Base-by-base conservation (phyloP, 2,329 filamentous ascomycete genomes). In the Colletotrichum sp. region DNA sequence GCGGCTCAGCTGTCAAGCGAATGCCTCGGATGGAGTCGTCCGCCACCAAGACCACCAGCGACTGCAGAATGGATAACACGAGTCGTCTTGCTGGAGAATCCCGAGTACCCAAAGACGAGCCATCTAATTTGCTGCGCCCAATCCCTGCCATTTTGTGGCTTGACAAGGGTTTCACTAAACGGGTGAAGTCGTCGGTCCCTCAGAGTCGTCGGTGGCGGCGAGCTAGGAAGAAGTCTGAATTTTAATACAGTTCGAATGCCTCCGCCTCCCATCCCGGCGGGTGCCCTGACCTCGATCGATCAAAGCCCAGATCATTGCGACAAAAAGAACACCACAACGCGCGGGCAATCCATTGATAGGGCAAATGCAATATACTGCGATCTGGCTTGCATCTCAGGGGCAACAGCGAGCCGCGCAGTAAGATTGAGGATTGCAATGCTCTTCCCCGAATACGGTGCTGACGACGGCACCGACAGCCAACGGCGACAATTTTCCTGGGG, bases 111-210 rank as follows among this genome's bases (percentile, higher is more conserved):
- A 52, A 36, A 44, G 32, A 64, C 39, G 39, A 59, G 60, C 26
- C 55, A 34, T 44, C 26, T 13, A 59, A 57, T 57, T 44, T 64
- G 18, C 44, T 44, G 32, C 21, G 32, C n/a, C 8, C 55, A 32
- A 63, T 57, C 72, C 62, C 39, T 59, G 44, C 13, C n/a, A 24
- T 59, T 34, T 49, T 24, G 70, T 73, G 59, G 64, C 70, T 76
- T 73, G 73, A 68, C 44, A 73, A 64, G 70, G 70, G 73, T 76
- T 73, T 76, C 70, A 76, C 70, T 34, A 76, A 55, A 52, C 32
- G 32, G 64, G 21, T 60, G 44, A 65, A 68, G 59, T 73, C 44
- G 57, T 73, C 44, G 39, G 72, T 36, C 28, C 26, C n/a, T 16
- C 26, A 67, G n/a, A 68, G 16, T 44, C 57, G 26, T 59, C 49